These are phyloP conservation scores for Pulveroboletus sp. DNA, from an alignment of 768 basidiomycete genomes.

Conservation along the genomic window DNA sequence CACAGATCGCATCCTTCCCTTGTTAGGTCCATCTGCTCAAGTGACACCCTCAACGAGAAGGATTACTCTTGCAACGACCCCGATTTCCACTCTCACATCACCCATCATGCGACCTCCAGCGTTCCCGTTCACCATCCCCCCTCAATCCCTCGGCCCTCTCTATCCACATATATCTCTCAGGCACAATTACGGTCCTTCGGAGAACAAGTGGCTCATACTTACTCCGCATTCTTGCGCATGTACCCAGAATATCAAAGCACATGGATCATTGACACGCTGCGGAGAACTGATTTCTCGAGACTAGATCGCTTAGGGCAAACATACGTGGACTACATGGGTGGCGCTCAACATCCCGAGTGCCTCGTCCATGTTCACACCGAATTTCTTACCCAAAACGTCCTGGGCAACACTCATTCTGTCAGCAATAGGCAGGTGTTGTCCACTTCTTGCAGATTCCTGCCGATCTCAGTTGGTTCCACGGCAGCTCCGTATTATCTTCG, in stretches of 20 bases:
- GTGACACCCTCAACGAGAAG: slow-evolving; percentile 39
- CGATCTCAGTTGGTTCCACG: background rate
- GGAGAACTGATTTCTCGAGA: slow-evolving; percentile 57
- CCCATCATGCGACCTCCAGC: background rate
- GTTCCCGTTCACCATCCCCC: background rate
- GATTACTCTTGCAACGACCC: slow-evolving; percentile 11
- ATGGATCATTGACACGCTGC: slow-evolving; percentile 67
- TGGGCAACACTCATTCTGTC: slow-evolving; percentile 84
- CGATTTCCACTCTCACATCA: slow-evolving; percentile 1
- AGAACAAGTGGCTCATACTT: slow-evolving; percentile 40
- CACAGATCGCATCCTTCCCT: slow-evolving; percentile 34
- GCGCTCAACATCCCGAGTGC: slow-evolving; percentile 74
- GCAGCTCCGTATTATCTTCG: slow-evolving; percentile 68
- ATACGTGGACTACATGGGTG: slow-evolving; percentile 87
- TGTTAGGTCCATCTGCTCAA: slow-evolving; percentile 35
- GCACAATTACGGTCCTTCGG: slow-evolving; percentile 21
- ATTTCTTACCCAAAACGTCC: slow-evolving; percentile 60
- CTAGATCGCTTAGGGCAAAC: slow-evolving; percentile 63
- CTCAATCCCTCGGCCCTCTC: slow-evolving; percentile 5
- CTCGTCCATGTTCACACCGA: slow-evolving; percentile 66
- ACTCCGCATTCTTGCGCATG: slow-evolving; percentile 42
- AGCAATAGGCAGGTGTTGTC: slow-evolving; percentile 66
- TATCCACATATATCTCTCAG: slow-evolving; percentile 27
- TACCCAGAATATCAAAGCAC: slow-evolving; percentile 60
- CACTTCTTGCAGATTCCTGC: background rate